phyloP scores from a whole-genome alignment of 257 asterid genomes.

The Fraxinus cuspidata region DNA sequence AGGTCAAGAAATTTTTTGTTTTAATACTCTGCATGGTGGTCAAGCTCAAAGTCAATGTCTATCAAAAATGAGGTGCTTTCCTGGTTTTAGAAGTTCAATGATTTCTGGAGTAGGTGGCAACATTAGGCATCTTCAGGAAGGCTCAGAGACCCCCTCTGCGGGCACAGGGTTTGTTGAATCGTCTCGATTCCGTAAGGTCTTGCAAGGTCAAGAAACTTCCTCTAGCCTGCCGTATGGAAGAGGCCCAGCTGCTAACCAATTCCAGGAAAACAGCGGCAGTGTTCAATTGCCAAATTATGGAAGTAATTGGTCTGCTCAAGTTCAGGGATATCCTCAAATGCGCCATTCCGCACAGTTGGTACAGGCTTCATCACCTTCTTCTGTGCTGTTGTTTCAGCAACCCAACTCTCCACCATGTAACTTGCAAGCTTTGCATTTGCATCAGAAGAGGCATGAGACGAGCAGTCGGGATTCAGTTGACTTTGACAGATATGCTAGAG shows the following conservation, averaged over 20 bases:
- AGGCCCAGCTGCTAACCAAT: conserved; percentile 34
- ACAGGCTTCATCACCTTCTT: conserved; percentile 53
- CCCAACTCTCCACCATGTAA: conserved; percentile 45
- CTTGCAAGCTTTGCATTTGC: conserved; percentile 26
- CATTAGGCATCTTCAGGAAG: conserved; percentile 41
- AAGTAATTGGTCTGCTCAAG: conserved; percentile 51
- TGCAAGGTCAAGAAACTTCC: conserved; percentile 97
- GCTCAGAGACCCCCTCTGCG: conserved; percentile 37
- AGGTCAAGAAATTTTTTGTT: conserved; percentile 96
- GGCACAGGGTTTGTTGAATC: conserved; percentile 47
- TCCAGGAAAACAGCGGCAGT: conserved; percentile 37
- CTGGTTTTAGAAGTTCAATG: conserved; percentile 42
- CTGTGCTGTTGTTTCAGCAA: conserved; percentile 53
- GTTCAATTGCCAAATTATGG: conserved; percentile 42
- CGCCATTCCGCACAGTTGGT: conserved; percentile 33
- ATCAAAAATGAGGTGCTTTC: conserved; percentile 48
- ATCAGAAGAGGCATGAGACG: conserved; percentile 37
- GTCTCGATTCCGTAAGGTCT: conserved; percentile 80
- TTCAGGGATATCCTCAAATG: conserved; percentile 35
- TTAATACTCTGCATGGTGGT: conserved; percentile 46
- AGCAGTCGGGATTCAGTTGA: conserved; percentile 32
- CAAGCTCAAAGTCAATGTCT: conserved; percentile 49
- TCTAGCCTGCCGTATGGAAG: conserved; percentile 46
- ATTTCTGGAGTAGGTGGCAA: conserved; percentile 32
- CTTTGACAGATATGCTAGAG: conserved; percentile 36